phyloP scores from a whole-genome alignment of 2,329 filamentous ascomycete genomes.

The Colletotrichum abscissum region DNA sequence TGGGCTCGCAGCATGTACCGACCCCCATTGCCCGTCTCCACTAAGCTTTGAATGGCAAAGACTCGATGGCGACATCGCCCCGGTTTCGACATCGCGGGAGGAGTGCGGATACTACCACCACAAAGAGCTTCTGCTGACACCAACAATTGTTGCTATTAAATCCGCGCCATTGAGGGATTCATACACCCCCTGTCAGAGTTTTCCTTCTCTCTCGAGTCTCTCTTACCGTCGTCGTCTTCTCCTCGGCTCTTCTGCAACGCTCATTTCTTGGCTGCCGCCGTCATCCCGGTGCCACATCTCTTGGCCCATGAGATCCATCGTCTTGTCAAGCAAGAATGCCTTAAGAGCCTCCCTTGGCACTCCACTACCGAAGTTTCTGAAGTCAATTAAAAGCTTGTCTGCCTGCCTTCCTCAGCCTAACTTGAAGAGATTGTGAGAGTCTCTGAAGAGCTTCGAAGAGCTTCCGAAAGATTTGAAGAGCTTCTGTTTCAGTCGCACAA shows the following conservation, averaged over 20 bases:
- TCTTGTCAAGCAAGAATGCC: conserved; percentile 23
- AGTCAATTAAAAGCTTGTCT: conserved; percentile 28
- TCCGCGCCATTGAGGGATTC: conserved; percentile 10
- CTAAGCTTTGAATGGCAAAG: conserved; percentile 37
- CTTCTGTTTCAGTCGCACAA: conserved; percentile 16
- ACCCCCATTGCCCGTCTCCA: conserved; percentile 20
- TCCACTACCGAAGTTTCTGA: conserved; percentile 31
- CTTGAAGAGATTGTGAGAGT: conserved; percentile 13
- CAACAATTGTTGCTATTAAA: conserved; percentile 14
- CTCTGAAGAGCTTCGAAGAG: conserved; percentile 10
- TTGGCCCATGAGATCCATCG: conserved; percentile 34
- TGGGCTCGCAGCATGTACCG: conserved; percentile 21
- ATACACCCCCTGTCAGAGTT: conserved; percentile 25
- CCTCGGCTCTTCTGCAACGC: conserved; percentile 30
- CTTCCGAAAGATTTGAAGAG: conserved; percentile 18
- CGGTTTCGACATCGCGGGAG: conserved; percentile 34
- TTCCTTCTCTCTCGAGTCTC: background rate
- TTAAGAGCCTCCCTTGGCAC: conserved; percentile 34
- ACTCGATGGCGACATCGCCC: conserved; percentile 43
- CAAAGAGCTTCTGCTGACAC: conserved; percentile 18
- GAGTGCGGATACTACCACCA: conserved; percentile 28
- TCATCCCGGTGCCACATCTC: conserved; percentile 36
- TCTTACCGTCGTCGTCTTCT: conserved; percentile 9
- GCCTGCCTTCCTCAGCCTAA: background rate
- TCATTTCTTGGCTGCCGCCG: conserved; percentile 30